Base-by-base conservation (phyloP, 2,329 filamentous ascomycete species). In the Neopestalotiopsis sp. region DNA sequence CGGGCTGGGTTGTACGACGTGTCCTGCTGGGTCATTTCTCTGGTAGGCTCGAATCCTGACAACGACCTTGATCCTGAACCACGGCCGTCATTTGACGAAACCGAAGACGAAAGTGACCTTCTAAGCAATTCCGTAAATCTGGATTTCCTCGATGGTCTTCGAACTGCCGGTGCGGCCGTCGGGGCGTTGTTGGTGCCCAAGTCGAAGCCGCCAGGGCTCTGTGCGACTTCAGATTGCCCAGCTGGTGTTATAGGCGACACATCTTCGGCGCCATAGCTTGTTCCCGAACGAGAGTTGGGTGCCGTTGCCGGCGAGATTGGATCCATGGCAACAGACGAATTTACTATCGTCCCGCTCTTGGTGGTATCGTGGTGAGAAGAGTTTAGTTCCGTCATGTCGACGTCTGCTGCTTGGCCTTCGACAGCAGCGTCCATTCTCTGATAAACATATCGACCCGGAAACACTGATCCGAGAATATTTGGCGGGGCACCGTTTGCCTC, bases 101-200 rank as follows among this genome's bases (percentile, higher is more conserved):
- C 17, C 2, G 72, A 56, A 28, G 71, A 61, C 4, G 72, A 71
- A n/a, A 73, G 34, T 13, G 75, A 75, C 17, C 61, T 65, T 34
- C 68, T 67, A 30, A 74, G 45, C 69, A 75, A 68, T 67, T 76
- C 76, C 17, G 63, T 71, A 53, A 74, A 75, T 42, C 62, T 73
- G 0, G 72, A 72, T 40, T 71, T 70, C n/a, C 73, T 69, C 28
- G 64, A 61, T 10, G 67, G 40, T 30, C 56, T 67, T 17, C 59
- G 62, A 17, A 59, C 30, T 14, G 63, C 57, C 9, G 62, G 59
- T 10, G 30, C 32, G 5, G 17, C 53, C 32, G 17, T 24, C 42
- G 34, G 12, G 17, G n/a, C 34, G 10, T 62, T 62, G n/a, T 5
- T 38, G 32, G 13, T 14, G 59, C 13, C 12, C 34, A 30, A 12